Base-by-base conservation (phyloP, 169 alveolate species). In the Cryptosporidium felis region DNA sequence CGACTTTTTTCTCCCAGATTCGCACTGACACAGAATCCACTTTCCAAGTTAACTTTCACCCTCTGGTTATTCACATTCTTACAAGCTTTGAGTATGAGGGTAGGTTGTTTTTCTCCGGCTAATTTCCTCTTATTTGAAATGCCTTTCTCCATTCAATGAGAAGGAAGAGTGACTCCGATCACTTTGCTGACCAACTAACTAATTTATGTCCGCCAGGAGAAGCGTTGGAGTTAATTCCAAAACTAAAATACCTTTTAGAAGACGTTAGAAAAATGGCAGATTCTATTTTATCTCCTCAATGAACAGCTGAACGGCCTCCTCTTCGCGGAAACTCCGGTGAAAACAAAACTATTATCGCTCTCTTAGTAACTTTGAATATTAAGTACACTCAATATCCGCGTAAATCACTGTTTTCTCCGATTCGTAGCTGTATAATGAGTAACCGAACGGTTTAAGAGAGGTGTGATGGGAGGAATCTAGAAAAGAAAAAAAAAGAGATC, bases 11-110 rank as follows among this genome's bases (percentile, higher is more conserved):
- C 12, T 59, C 40, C 0, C 8, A 74, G 82, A 36, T 56, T 53
- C 82, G 58, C 21, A 74, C 67, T 3, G 41, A 74, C 47, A 53
- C 32, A 14, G 58, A 74, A 3, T 49, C 67, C 14, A 38, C 61
- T 4, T 36, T 74, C 16, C 82, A 74, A 51, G 56, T 51, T 3
- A 74, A 74, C 5, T 53, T 40, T 40, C 32, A 74, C 23, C 82
- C 82, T 5, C 40, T 74, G n/a, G 42, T 74, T 9, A 53, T 74
- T 18, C 56, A 56, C 23, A 65, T 74, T 9, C 45, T 74, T 8
- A 32, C 74, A 28, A 74, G 38, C 9, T 53, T 28, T 74, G 61
- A 74, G 26, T 74, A 34, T 32, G 82, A 74, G 56, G 82, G 82
- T 74, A 74, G 38, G 67, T 9, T 10, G 26, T 36, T 18, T 0